Base-by-base conservation (phyloP, 345 rosid species). In the Bruguiera sexangula region DNA sequence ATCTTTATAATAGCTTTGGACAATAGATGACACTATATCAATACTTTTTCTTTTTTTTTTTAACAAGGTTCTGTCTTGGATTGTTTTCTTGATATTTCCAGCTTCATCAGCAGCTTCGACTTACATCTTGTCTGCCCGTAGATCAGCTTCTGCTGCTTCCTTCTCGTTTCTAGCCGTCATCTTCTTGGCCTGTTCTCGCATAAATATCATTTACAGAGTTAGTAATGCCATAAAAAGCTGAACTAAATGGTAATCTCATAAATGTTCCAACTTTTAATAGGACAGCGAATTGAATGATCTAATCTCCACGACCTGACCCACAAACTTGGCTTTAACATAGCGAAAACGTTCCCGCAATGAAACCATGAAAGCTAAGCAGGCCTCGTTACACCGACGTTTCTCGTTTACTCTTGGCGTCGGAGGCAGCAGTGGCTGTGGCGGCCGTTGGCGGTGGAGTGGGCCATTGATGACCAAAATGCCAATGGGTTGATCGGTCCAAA, bases 41-140 rank as follows among this genome's bases (percentile, higher is more conserved):
- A 8, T 37, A 8, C 13, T 37, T 60, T 68, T 58, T 2, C 58
- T 54, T 34, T 34, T 5, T 34, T 8, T 37, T 37, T 37, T 8
- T 9, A 0, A 8, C 43, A 37, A 9, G 10, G 43, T 1, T 37
- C 8, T 37, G 2, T 9, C 3, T 2, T 8, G 8, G 43, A 37
- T 37, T 37, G 43, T 81, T 67, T 81, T 84, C 80, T 83, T 86
- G 79, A 77, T 71, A 19, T 75, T 79, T 72, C 83, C 89, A 6
- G 92, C 88, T 22, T 84, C 82, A 78, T 87, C 78, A 8, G 90
- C 83, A n/a, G 90, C 91, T 27, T 87, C 86, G 52, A 86, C 87
- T 74, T 87, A 88, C 87, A 72, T 80, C 78, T 83, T 87, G 15
- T 79, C 58, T 20, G 80, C 76, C 58, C 63, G 69, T 58, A 86